These are phyloP conservation scores for Caulochytrium protostelioides DNA, from an alignment of 371 early-diverging fungal species.

Conservation along the genomic window DNA sequence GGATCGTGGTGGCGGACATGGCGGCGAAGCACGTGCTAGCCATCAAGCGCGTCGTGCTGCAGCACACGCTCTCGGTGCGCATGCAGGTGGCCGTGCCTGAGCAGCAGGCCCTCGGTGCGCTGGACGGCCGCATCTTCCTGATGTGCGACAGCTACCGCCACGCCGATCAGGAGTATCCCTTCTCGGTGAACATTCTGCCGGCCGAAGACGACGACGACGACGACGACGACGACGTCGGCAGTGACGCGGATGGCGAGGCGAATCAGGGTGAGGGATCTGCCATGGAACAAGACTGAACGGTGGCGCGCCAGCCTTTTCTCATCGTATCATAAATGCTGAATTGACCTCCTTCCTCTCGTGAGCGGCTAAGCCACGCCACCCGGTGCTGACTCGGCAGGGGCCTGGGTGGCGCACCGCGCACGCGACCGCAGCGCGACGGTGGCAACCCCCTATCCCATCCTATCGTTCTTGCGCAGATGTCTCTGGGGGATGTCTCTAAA, in stretches of 20 bases:
- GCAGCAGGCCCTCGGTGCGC: conserved; percentile 36
- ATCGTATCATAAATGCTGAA: too few species aligned
- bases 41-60: conserved; percentile 69
- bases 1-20: conserved; percentile 78
- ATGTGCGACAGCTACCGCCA: conserved; percentile 87
- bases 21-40: conserved; percentile 52
- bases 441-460: too few species aligned
- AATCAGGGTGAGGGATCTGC: too few species aligned
- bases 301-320: too few species aligned
- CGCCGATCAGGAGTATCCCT: conserved; percentile 80
- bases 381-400: too few species aligned
- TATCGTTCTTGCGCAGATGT: too few species aligned
- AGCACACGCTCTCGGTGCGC: conserved; percentile 35
- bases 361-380: too few species aligned
- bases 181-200: conserved; percentile 23
- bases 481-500: too few species aligned
- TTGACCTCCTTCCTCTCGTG: too few species aligned
- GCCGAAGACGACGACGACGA: conserved; percentile 23
- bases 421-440: too few species aligned
- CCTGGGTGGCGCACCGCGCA: too few species aligned
- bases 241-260: background rate
- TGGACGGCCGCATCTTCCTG: conserved; percentile 47
- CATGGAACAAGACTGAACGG: too few species aligned
- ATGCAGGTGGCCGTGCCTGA: conserved; percentile 62
- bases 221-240: conserved; percentile 2